Evolutionary conservation across 805 yeast genomes (phyloP).

Genomic region (Candida boidinii): DNA sequence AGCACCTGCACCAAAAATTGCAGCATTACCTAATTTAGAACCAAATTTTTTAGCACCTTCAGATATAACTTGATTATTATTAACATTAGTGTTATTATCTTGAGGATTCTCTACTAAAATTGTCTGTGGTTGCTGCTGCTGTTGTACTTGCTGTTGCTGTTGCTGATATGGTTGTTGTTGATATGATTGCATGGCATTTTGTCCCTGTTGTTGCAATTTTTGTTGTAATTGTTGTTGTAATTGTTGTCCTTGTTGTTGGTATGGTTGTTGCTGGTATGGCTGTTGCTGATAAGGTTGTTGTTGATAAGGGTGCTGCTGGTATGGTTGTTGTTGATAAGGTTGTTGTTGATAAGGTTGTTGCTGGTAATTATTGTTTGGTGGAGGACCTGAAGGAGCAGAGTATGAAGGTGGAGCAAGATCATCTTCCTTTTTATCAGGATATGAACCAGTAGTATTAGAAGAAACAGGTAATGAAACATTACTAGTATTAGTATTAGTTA

Average conservation of each 20-base stretch:
- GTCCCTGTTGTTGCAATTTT: constrained; percentile 5
- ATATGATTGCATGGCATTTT: background rate
- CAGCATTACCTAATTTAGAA: constrained; percentile 86
- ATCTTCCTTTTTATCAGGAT: constrained; percentile 15
- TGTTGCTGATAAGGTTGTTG: constrained; percentile 4
- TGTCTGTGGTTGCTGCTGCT: constrained; percentile 5
- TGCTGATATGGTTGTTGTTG: constrained; percentile 5
- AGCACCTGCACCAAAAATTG: constrained; percentile 96
- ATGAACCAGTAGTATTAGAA: constrained; percentile 2
- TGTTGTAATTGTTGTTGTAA: constrained; percentile 11
- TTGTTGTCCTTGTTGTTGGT: constrained; percentile 12
- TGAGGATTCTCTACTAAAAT: constrained; percentile 20
- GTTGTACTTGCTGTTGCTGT: constrained; percentile 11
- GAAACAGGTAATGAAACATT: background rate
- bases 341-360: constrained; percentile 10
- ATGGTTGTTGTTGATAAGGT: constrained; percentile 6
- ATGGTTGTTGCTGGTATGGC: constrained; percentile 6
- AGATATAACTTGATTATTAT: too few relatives aligned
- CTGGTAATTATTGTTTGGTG: constrained; percentile 9
- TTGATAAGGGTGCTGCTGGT: background rate
- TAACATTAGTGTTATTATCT: background rate
- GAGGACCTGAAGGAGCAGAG: too few relatives aligned
- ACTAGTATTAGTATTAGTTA: constrained; percentile 8
- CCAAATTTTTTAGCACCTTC: constrained; percentile 57
- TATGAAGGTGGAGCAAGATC: constrained; percentile 12